A percentile compares a stretch with the other conserved stretches of the same genome.
These are phyloP conservation scores for Cercospora beticola DNA, from an alignment of 2,329 filamentous ascomycete species.

Conservation along the genomic window DNA sequence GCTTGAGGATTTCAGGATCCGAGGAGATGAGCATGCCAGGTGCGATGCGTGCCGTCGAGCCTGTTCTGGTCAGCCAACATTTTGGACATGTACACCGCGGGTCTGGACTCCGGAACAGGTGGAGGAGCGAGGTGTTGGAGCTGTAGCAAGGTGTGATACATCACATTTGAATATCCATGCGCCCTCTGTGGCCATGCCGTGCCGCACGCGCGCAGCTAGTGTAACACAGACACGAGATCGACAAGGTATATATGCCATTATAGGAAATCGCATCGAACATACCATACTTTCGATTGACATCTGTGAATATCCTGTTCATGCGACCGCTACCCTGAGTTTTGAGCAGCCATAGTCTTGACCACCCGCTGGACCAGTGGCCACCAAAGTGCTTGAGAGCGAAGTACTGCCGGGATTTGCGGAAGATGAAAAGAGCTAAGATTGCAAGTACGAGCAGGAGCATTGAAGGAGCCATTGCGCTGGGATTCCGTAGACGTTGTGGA, in stretches of 20 bases:
- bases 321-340: constrained; percentile 39
- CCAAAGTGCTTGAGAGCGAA: constrained; percentile 38
- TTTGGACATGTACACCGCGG: not conserved
- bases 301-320: constrained; percentile 42
- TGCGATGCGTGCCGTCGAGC: constrained; percentile 41
- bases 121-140: not conserved
- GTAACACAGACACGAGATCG: not conserved
- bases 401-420: constrained; percentile 35
- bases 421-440: constrained; percentile 27
- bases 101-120: not conserved
- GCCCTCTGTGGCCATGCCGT: not conserved
- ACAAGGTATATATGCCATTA: not conserved
- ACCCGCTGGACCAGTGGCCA: constrained; percentile 41
- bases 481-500: not conserved
- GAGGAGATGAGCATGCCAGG: constrained; percentile 41
- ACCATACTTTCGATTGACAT: constrained; percentile 42
- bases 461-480: constrained; percentile 26
- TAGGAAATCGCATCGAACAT: not conserved
- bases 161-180: not conserved
- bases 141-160: not conserved
- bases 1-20: constrained; percentile 40
- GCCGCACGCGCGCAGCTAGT: not conserved
- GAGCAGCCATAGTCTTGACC: constrained; percentile 43
- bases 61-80: constrained; percentile 24
- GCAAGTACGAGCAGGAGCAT: constrained; percentile 28